phyloP scores from a whole-genome alignment of 306 rosid species.

The Betula pendula region DNA sequence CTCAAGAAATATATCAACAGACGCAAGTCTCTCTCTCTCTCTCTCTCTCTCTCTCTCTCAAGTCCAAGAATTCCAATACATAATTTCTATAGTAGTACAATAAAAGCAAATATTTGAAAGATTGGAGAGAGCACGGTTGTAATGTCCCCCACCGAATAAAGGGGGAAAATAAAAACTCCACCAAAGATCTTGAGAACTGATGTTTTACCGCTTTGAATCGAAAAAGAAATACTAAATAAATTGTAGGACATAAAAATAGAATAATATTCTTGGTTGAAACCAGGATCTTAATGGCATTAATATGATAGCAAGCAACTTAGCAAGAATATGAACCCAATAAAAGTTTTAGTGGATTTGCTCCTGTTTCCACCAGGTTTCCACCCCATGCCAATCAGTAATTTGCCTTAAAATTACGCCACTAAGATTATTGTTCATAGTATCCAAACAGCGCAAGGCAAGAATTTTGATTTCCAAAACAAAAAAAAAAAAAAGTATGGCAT shows the following conservation, averaged over 20 bases:
- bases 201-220: slow-evolving; percentile 10
- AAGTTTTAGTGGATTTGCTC: slow-evolving; percentile 11
- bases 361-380: slow-evolving; percentile 18
- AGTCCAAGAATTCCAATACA: too few relatives aligned
- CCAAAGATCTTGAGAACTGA: slow-evolving; percentile 16
- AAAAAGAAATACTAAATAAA: slow-evolving; percentile 26
- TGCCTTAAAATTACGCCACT: slow-evolving; percentile 9
- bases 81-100: slow-evolving; percentile 17
- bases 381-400: not conserved
- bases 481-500: not conserved
- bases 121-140: slow-evolving; percentile 8
- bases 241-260: not conserved
- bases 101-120: slow-evolving; percentile 15
- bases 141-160: slow-evolving; percentile 24
- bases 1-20: too few relatives aligned
- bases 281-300: slow-evolving; percentile 9
- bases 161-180: not conserved
- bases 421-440: slow-evolving; percentile 4
- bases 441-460: not conserved
- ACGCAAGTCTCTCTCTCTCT: too few relatives aligned
- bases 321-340: slow-evolving; percentile 11
- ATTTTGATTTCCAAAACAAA: slow-evolving; percentile 6
- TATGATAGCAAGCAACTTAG: not conserved
- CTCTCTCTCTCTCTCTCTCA: too few relatives aligned
- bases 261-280: slow-evolving; percentile 6